These are phyloP conservation scores for Botryobasidium botryosum DNA, from an alignment of 768 basidiomycete species.

Conservation along the genomic window DNA sequence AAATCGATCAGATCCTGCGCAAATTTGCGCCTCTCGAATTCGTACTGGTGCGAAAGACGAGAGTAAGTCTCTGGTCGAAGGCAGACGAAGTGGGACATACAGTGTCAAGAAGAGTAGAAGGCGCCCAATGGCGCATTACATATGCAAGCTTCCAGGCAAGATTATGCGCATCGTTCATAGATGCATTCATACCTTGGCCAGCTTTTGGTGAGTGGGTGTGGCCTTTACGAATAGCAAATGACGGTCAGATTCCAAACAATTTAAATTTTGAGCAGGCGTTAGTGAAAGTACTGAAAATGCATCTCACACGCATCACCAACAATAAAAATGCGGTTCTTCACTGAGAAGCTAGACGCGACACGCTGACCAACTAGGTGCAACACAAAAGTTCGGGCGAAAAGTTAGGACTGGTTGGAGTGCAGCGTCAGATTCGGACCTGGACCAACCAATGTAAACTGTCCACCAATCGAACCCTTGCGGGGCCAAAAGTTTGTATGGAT, in stretches of 20 bases:
- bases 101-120: too few relatives aligned
- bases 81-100: too few relatives aligned
- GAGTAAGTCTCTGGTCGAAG: too few relatives aligned
- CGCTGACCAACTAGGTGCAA: constrained; percentile 13
- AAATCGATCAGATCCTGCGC: too few relatives aligned
- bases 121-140: too few relatives aligned
- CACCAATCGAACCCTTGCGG: constrained; percentile 13
- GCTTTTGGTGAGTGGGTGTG: constrained; percentile 19
- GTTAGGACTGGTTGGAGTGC: too few relatives aligned
- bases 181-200: constrained; percentile 17
- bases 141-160: constrained; percentile 18
- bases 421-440: too few relatives aligned
- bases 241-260: not conserved
- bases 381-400: too few relatives aligned
- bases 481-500: not conserved
- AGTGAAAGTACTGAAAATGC: not conserved
- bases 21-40: too few relatives aligned
- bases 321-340: constrained; percentile 14
- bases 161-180: constrained; percentile 17
- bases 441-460: constrained; percentile 13
- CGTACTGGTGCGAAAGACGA: too few relatives aligned
- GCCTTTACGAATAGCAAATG: constrained; percentile 4
- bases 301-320: constrained; percentile 8
- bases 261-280: not conserved
- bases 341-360: constrained; percentile 13